Evolutionary conservation across 1,284 basidiomycete genomes (phyloP).

Genomic region (Trametes polyzona): DNA sequence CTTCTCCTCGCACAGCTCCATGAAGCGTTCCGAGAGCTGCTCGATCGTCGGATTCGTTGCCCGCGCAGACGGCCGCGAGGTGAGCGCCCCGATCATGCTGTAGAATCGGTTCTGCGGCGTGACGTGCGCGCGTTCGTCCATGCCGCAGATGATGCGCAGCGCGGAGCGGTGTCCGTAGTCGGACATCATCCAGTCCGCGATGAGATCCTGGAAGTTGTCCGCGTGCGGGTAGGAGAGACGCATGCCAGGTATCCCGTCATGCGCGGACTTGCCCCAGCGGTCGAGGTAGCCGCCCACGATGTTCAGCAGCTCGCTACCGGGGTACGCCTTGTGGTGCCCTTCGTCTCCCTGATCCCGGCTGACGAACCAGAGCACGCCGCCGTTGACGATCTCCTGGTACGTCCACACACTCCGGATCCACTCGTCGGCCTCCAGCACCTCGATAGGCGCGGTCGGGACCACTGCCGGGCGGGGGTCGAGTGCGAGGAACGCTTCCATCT

Average conservation of each 20-base stretch:
- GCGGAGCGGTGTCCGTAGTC: constrained; percentile 22
- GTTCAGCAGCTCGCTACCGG: constrained; percentile 16
- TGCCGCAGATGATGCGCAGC: constrained; percentile 22
- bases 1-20: constrained; percentile 28
- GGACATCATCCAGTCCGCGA: constrained; percentile 19
- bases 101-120: constrained; percentile 28
- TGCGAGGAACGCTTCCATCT: constrained; percentile 12
- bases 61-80: constrained; percentile 14
- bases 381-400: constrained; percentile 30
- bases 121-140: constrained; percentile 14
- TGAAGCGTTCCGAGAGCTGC: constrained; percentile 26
- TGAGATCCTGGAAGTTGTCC: constrained; percentile 26
- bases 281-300: constrained; percentile 16
- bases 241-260: not conserved
- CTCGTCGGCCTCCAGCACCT: constrained; percentile 25
- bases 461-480: not conserved
- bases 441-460: constrained; percentile 11
- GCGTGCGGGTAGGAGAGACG: constrained; percentile 13
- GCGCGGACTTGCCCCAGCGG: not conserved
- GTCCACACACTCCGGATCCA: constrained; percentile 33
- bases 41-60: constrained; percentile 20
- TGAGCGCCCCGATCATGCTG: constrained; percentile 29
- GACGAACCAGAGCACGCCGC: constrained; percentile 15
- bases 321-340: not conserved
- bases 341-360: not conserved